Evolutionary conservation across 106 monocot genomes (phyloP).

Genomic region (Apostasia shenzhenica): DNA sequence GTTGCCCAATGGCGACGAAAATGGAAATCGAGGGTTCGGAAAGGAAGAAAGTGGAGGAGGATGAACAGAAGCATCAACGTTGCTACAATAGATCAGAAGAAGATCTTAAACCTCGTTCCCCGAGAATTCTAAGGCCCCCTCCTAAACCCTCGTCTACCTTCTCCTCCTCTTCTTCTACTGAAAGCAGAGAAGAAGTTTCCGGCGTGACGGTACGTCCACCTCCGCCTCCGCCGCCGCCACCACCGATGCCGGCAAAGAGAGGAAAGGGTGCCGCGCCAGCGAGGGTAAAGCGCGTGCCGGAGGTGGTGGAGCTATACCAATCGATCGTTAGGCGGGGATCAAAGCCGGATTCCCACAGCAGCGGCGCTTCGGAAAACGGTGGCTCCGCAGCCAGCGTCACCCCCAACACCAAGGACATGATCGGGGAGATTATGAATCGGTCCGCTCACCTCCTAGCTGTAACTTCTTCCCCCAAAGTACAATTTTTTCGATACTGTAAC

Average conservation of each 20-base stretch:
- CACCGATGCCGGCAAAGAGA: conserved; percentile 24
- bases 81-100: not conserved
- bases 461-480: conserved; percentile 11
- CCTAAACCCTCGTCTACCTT: conserved; percentile 19
- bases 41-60: not conserved
- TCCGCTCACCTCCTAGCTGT: conserved; percentile 61
- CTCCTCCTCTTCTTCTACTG: not conserved
- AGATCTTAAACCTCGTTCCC: not conserved
- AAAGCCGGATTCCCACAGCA: conserved; percentile 15
- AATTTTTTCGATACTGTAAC: not conserved
- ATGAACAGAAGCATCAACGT: not conserved
- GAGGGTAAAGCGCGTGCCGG: conserved; percentile 38
- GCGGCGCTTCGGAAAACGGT: conserved; percentile 8
- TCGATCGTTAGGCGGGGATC: conserved; percentile 34
- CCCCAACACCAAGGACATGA: conserved; percentile 46
- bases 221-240: conserved; percentile 37
- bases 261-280: conserved; percentile 4
- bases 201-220: not conserved
- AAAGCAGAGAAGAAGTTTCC: conserved; percentile 12
- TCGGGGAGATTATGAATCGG: conserved; percentile 66
- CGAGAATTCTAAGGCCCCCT: conserved; percentile 48
- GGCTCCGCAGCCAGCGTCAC: conserved; percentile 8
- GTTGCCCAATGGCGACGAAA: not conserved
- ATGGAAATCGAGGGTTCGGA: not conserved
- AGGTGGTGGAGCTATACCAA: conserved; percentile 49